Evolutionary conservation across 2,329 filamentous ascomycete species (phyloP).

Genomic region (Pestalotiopsis sp.): DNA sequence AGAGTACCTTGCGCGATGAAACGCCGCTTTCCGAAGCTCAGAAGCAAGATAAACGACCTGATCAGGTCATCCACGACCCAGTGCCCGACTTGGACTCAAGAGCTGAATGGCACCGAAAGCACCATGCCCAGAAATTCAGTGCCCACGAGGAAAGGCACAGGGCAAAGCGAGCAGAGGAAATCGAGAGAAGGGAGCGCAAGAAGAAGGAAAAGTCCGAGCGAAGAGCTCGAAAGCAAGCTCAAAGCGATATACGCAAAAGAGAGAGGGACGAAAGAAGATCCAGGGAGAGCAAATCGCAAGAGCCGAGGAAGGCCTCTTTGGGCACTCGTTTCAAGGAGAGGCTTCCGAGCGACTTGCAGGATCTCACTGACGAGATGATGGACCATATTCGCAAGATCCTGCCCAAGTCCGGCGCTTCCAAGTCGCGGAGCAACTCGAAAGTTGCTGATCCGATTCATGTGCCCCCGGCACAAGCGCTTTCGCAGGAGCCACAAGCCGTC

Average conservation of each 20-base stretch:
- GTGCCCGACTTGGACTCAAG: neutral
- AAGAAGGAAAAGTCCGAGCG: slow-evolving; percentile 18
- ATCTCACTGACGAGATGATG: neutral
- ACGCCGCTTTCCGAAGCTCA: neutral
- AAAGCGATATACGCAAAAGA: slow-evolving; percentile 15
- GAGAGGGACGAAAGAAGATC: slow-evolving; percentile 16
- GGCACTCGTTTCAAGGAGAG: neutral
- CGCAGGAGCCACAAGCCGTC: neutral
- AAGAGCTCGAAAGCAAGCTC: slow-evolving; percentile 16
- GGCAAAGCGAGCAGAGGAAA: slow-evolving; percentile 18
- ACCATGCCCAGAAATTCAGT: slow-evolving; percentile 19
- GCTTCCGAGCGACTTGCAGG: neutral
- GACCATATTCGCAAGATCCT: neutral
- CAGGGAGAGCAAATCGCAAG: slow-evolving; percentile 19
- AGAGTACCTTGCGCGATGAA: neutral
- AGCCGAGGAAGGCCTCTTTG: neutral
- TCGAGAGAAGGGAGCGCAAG: slow-evolving; percentile 14
- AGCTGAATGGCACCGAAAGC: neutral
- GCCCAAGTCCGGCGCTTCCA: neutral
- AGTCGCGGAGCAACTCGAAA: neutral
- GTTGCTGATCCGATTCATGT: too few species aligned
- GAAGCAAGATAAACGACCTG: neutral
- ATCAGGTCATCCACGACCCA: neutral
- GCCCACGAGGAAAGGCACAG: slow-evolving; percentile 21
- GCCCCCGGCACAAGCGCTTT: too few species aligned